Evolutionary conservation across 805 yeast species (phyloP).

Genomic region (Cyberlindnera xishuangbannaensis): DNA sequence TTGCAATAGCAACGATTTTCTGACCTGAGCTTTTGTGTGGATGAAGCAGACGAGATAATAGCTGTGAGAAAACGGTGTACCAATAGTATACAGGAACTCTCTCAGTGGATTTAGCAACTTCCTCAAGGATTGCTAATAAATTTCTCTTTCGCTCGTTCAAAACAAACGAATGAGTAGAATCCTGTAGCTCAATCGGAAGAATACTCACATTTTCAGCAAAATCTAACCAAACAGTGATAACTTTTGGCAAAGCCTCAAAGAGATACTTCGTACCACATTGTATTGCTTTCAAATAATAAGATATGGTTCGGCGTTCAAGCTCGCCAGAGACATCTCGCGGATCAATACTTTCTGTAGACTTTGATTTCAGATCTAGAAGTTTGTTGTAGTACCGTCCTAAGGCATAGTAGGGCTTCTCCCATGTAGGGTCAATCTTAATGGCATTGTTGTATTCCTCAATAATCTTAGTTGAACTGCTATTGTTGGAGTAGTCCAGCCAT

Average conservation of each 20-base stretch:
- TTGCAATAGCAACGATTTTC: conserved; percentile 52
- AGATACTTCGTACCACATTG: conserved; percentile 58
- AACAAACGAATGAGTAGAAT: conserved; percentile 9
- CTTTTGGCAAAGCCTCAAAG: conserved; percentile 82
- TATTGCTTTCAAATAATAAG: conserved; percentile 53
- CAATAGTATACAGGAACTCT: conserved; percentile 53
- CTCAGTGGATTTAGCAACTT: conserved; percentile 38
- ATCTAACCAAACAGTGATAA: conserved; percentile 89
- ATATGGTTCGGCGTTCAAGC: conserved; percentile 49
- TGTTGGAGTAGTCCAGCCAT: conserved; percentile 86
- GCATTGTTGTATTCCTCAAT: conserved; percentile 63
- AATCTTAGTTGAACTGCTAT: conserved; percentile 69
- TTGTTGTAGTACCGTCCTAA: conserved; percentile 77
- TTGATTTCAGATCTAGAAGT: conserved; percentile 60
- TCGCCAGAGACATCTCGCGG: conserved; percentile 37
- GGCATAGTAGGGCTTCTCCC: conserved; percentile 79
- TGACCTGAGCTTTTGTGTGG: conserved; percentile 49
- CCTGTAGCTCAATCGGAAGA: conserved; percentile 17
- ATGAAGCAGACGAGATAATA: conserved; percentile 74
- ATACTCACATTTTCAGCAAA: conserved; percentile 37
- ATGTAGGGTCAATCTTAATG: conserved; percentile 43
- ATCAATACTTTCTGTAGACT: conserved; percentile 18
- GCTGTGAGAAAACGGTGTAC: conserved; percentile 82
- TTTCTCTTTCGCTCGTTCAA: conserved; percentile 29
- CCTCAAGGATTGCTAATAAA: conserved; percentile 42